Base-by-base conservation (phyloP, 306 rosid species). In the Quercus dentata region DNA sequence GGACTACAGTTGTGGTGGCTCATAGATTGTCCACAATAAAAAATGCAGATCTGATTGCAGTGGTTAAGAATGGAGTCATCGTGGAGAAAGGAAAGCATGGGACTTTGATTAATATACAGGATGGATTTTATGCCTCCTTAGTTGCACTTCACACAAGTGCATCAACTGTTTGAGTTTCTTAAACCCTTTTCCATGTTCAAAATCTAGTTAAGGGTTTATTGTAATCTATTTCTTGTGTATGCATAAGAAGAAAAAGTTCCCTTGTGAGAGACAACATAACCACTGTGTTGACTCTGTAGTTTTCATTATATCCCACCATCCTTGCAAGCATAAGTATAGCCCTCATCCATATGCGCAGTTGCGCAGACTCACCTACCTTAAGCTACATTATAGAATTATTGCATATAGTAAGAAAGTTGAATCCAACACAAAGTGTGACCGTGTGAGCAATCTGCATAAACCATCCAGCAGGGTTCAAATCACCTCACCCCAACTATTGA, bases 1-100 rank as follows among this genome's bases (percentile, higher is more conserved):
- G 97, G 52, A 94, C 97, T 33, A 92, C 98, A 0, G 90, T 92
- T 64, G 92, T 94, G 15, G 94, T 92, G 38, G 98, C 98, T 12
- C 98, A 94, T 82, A 87, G 93, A 23, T 75, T 94, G 1, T 92
- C 97, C 23, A 94, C 98, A 4, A 94, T 94, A 44, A 94, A 89
- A 83, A 90, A 92, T 57, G 98, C 98, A 4, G 96, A 94, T 73
- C 80, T 88, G 19, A 92, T 94, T 71, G 98, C 96, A 1, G 98
- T 94, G 73, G 97, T 92, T 10, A 94, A 94, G 69, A 94, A 89
- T 71, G 98, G 98, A 27, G 86, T 92, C 21, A 90, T 94, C 51
- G 97, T 90, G 7, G 97, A 94, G 80, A 92, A 92, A 79, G 98
- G 97, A 21, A 88, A 75, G 74, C 98, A 94, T 30, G 96, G 90